Percentiles rank a stretch among this genome's conserved stretches.
These are phyloP conservation scores for Misopates orontium DNA, from an alignment of 257 asterid genomes.

Conservation along the genomic window DNA sequence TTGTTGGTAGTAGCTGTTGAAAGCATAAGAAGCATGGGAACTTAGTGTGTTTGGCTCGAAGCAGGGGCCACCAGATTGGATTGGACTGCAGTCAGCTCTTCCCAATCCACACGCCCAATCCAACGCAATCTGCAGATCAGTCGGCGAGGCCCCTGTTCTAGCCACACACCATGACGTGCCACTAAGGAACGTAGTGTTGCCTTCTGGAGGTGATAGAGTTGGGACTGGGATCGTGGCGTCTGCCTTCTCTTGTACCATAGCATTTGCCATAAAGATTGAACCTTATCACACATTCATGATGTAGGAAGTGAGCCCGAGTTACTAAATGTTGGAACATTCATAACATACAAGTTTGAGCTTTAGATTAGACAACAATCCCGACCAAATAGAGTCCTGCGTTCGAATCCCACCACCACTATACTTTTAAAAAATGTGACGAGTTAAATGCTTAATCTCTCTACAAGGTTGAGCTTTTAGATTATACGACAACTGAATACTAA, in stretches of 20 bases:
- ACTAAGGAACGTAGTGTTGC: slow-evolving; percentile 76
- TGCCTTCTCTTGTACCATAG: slow-evolving; percentile 48
- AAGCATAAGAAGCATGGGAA: slow-evolving; percentile 79
- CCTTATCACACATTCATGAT: background rate
- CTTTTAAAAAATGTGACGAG: no score
- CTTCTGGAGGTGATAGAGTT: slow-evolving; percentile 56
- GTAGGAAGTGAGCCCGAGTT: no score
- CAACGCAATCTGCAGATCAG: slow-evolving; percentile 63
- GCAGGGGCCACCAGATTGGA: slow-evolving; percentile 72
- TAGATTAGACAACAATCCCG: no score
- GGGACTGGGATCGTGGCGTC: slow-evolving; percentile 39
- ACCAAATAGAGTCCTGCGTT: no score
- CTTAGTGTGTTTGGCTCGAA: slow-evolving; percentile 59
- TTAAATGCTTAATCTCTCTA: no score
- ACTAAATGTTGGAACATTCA: no score
- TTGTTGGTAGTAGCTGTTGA: slow-evolving; percentile 77
- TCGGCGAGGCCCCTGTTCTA: slow-evolving; percentile 45
- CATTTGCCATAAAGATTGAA: slow-evolving; percentile 27
- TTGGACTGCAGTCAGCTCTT: slow-evolving; percentile 55
- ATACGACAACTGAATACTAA: background rate
- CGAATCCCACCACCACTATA: no score
- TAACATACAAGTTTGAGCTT: no score
- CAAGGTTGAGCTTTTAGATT: no score
- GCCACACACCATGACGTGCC: slow-evolving; percentile 85
- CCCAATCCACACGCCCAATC: slow-evolving; percentile 91